Evolutionary conservation across 179 eudicot genomes (phyloP).

Genomic region (Heliamphora pulchella): DNA sequence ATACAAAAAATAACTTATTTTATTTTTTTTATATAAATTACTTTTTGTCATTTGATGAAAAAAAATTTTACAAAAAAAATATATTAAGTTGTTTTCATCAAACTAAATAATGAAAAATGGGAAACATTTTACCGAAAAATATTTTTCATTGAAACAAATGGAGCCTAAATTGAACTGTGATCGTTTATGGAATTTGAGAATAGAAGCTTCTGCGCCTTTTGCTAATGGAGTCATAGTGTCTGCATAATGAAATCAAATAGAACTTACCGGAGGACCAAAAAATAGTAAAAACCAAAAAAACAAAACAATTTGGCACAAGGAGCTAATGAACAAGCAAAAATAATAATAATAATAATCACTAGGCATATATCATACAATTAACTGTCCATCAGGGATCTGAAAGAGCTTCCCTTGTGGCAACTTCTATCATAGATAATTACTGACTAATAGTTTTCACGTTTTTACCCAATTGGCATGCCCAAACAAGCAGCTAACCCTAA

Average conservation of each 20-base stretch:
- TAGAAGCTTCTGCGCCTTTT: not conserved
- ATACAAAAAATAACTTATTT: too few species aligned
- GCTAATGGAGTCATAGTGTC: not conserved
- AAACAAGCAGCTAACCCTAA: not conserved
- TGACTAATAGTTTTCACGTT: not conserved
- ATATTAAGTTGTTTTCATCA: too few species aligned
- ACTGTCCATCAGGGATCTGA: slow-evolving; percentile 2
- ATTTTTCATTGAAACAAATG: too few species aligned
- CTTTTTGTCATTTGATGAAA: too few species aligned
- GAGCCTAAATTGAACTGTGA: not conserved
- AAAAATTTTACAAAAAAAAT: too few species aligned
- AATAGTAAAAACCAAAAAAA: too few species aligned
- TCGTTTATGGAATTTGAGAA: not conserved
- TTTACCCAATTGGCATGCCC: not conserved
- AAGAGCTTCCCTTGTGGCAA: not conserved
- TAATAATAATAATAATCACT: not conserved
- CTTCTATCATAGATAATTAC: not conserved
- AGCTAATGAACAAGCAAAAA: not conserved
- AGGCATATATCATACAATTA: not conserved
- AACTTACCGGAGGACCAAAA: not conserved
- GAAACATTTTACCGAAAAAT: too few species aligned
- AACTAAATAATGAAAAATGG: too few species aligned
- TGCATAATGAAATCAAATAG: not conserved
- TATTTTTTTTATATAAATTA: too few species aligned
- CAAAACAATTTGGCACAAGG: not conserved